Conservation (phyloP, 1,284 basidiomycete genomes). For the Cryptococcus maquisensis region DNA sequence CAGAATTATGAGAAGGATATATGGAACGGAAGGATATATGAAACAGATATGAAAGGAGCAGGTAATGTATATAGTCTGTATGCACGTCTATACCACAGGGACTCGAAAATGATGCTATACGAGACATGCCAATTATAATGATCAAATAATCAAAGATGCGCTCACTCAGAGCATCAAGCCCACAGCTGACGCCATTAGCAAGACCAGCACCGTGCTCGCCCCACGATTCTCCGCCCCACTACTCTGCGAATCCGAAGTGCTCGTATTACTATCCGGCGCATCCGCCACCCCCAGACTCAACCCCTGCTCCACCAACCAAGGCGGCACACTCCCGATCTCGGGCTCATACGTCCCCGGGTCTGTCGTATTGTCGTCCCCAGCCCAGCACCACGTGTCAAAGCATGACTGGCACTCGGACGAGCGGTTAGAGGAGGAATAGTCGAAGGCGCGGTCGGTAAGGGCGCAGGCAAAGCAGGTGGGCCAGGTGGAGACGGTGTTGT, state of each 20-base stretch:
- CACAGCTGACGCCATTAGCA: too few relatives aligned
- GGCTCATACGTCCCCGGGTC: slow-evolving; percentile 25
- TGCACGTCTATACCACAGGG: too few relatives aligned
- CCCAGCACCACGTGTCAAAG: slow-evolving; percentile 47
- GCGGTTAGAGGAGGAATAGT: slow-evolving; percentile 30
- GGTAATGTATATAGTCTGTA: too few relatives aligned
- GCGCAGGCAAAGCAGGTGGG: slow-evolving; percentile 50
- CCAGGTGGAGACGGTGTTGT: slow-evolving; percentile 42
- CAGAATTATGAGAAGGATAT: too few relatives aligned
- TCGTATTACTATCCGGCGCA: slow-evolving; percentile 8
- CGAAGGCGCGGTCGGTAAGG: slow-evolving; percentile 45
- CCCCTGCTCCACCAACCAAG: slow-evolving; percentile 24
- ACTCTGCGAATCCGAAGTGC: background rate
- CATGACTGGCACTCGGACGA: slow-evolving; percentile 41
- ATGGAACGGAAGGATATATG: too few relatives aligned
- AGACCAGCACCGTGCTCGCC: too few relatives aligned
- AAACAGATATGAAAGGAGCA: too few relatives aligned
- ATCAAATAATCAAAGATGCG: too few relatives aligned
- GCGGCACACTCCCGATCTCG: slow-evolving; percentile 25
- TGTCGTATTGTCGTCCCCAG: slow-evolving; percentile 30
- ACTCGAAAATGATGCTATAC: too few relatives aligned
- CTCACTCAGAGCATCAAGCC: too few relatives aligned
- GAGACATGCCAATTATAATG: too few relatives aligned
- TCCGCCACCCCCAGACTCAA: slow-evolving; percentile 10
- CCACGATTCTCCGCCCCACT: too few relatives aligned